Conservation (phyloP, 2,329 filamentous ascomycete genomes). For the Monosporascus sp. region DNA sequence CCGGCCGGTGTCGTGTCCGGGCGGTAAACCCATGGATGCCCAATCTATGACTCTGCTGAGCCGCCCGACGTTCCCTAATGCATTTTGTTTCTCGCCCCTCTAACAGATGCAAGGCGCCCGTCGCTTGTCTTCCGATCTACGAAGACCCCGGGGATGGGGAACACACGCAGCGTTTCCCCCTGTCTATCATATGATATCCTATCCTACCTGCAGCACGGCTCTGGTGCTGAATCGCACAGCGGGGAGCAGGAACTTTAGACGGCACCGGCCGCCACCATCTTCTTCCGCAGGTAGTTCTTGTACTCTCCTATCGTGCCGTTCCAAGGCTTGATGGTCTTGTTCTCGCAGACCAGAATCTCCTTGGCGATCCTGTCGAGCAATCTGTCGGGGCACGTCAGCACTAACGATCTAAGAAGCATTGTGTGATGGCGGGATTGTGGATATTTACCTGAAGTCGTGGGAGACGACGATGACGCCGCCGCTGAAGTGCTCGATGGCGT, state of each 20-base stretch:
- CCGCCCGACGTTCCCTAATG: conserved; percentile 6
- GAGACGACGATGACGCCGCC: conserved; percentile 97
- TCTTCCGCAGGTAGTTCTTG: conserved; percentile 98
- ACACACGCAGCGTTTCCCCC: too few species aligned
- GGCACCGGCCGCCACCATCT: conserved; percentile 87
- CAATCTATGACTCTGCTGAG: conserved; percentile 1
- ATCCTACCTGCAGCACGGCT: too few species aligned
- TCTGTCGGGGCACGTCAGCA: conserved; percentile 41
- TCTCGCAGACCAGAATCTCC: conserved; percentile 98
- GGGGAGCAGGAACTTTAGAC: conserved; percentile 53
- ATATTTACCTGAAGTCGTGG: conserved; percentile 91
- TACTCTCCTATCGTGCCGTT: conserved; percentile 85
- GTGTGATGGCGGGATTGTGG: not conserved
- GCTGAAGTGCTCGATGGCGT: conserved; percentile 93
- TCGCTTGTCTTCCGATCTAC: too few species aligned
- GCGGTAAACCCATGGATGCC: not conserved
- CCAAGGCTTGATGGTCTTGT: conserved; percentile 90
- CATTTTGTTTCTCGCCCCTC: conserved; percentile 1
- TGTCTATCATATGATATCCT: too few species aligned
- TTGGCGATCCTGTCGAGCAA: conserved; percentile 99
- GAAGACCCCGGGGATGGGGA: too few species aligned
- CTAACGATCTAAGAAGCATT: not conserved
- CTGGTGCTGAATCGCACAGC: not conserved
- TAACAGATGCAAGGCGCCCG: not conserved
- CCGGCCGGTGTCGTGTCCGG: not conserved